These are phyloP conservation scores for Verticillium alfalfae DNA, from an alignment of 2,329 filamentous ascomycete genomes.

Conservation along the genomic window DNA sequence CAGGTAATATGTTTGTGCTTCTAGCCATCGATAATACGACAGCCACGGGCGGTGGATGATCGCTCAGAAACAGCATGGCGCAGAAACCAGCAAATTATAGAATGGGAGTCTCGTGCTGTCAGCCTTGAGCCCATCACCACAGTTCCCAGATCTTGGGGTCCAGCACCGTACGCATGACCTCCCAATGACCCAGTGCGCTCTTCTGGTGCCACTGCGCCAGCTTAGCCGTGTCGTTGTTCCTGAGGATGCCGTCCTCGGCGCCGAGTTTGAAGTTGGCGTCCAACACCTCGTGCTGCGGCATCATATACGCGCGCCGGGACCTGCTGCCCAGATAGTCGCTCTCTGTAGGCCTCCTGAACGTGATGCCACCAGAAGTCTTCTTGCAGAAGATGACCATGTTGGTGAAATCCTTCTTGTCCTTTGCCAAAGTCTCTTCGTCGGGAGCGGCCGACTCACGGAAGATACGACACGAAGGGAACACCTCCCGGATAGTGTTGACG, in stretches of 20 bases:
- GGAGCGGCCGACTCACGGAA: constrained; percentile 70
- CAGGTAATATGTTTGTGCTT: too few species aligned
- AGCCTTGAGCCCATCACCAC: constrained; percentile 52
- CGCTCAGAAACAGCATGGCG: too few species aligned
- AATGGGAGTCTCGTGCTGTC: not conserved
- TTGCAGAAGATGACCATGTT: constrained; percentile 97
- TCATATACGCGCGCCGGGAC: constrained; percentile 63
- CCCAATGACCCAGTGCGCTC: constrained; percentile 83
- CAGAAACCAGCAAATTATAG: too few species aligned
- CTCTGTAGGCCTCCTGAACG: constrained; percentile 60
- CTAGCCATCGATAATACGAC: too few species aligned
- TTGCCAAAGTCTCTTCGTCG: constrained; percentile 39
- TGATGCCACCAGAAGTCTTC: constrained; percentile 48
- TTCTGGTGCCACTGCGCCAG: constrained; percentile 67
- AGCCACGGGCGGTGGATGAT: too few species aligned
- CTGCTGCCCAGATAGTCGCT: constrained; percentile 69
- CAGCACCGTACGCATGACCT: constrained; percentile 80
- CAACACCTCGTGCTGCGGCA: constrained; percentile 67
- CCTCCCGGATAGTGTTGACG: constrained; percentile 71
- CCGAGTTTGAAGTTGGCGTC: constrained; percentile 38
- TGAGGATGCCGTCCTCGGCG: constrained; percentile 48
- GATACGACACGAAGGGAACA: constrained; percentile 86
- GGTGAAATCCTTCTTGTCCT: constrained; percentile 65
- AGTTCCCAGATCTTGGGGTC: constrained; percentile 77
- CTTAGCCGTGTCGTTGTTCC: constrained; percentile 56